These are phyloP conservation scores for Magnusiomyces sp. DNA, from an alignment of 1,139 yeast genomes.

Conservation along the genomic window DNA sequence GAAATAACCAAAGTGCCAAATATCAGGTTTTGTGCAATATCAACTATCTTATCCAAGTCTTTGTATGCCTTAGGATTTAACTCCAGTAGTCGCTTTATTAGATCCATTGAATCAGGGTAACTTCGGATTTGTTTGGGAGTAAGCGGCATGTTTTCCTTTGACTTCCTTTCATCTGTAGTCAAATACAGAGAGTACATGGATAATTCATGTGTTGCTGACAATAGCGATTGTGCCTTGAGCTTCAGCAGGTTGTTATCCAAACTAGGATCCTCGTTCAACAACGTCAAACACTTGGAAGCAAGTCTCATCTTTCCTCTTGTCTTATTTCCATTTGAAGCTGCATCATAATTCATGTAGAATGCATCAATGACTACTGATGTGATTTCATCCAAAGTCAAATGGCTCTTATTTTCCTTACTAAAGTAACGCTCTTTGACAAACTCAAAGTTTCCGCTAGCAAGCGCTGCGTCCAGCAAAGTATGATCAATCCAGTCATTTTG, in stretches of 20 bases:
- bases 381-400: constrained; percentile 1
- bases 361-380: constrained; percentile 16
- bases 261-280: constrained; percentile 11
- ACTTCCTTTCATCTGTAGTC: constrained; percentile 16
- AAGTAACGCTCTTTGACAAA: constrained; percentile 16
- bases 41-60: constrained; percentile 22
- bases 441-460: constrained; percentile 16
- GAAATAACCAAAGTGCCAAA: constrained; percentile 12
- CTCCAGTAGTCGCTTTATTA: constrained; percentile 28
- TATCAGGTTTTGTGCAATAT: constrained; percentile 20
- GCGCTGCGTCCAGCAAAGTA: constrained; percentile 12
- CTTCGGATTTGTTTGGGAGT: constrained; percentile 16
- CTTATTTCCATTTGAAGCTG: constrained; percentile 28
- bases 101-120: constrained; percentile 23
- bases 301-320: constrained; percentile 27
- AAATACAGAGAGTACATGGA: constrained; percentile 26
- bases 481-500: constrained; percentile 18
- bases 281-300: constrained; percentile 23
- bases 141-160: constrained; percentile 3
- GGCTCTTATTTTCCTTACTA: neutral
- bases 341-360: constrained; percentile 25
- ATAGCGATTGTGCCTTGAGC: constrained; percentile 19
- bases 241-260: constrained; percentile 7
- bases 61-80: constrained; percentile 26
- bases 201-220: constrained; percentile 25